These are phyloP conservation scores for Sordariomycetes sp. DNA, from an alignment of 2,329 filamentous ascomycete genomes.

Conservation along the genomic window DNA sequence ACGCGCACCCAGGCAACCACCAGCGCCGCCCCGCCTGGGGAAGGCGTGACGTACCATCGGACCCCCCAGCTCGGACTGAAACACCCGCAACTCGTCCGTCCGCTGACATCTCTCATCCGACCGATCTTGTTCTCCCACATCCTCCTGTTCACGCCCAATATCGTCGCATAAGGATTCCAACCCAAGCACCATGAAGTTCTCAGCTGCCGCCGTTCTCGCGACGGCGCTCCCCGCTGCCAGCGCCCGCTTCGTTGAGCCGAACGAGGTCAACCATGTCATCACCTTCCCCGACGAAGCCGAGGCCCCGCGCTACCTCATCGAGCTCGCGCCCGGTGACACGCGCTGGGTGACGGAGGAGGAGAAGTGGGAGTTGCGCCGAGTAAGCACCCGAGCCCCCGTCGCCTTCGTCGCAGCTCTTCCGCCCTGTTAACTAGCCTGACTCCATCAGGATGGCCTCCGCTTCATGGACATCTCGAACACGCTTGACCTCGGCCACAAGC, in stretches of 20 bases:
- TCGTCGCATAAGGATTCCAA: background rate
- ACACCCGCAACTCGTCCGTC: background rate
- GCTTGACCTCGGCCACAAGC: constrained; percentile 34
- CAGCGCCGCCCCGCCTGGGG: background rate
- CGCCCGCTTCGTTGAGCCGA: constrained; percentile 45
- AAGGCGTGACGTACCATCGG: background rate
- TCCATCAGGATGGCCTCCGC: constrained; percentile 62
- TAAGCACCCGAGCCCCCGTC: constrained; percentile 30
- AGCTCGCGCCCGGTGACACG: constrained; percentile 73
- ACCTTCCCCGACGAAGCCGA: constrained; percentile 30
- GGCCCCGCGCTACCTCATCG: constrained; percentile 60
- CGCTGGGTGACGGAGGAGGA: constrained; percentile 87
- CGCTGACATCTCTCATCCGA: background rate
- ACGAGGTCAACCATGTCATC: constrained; percentile 38
- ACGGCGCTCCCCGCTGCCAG: constrained; percentile 42
- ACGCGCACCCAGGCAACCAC: background rate
- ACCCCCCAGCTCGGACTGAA: background rate
- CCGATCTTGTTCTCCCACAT: background rate
- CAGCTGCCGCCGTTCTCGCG: constrained; percentile 35
- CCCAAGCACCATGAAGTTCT: constrained; percentile 36
- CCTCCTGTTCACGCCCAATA: background rate
- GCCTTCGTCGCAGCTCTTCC: background rate
- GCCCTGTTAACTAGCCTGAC: background rate
- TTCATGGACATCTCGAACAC: constrained; percentile 94
- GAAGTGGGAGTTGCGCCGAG: constrained; percentile 83